phyloP scores from a whole-genome alignment of 345 rosid species.

The Populus alba region DNA sequence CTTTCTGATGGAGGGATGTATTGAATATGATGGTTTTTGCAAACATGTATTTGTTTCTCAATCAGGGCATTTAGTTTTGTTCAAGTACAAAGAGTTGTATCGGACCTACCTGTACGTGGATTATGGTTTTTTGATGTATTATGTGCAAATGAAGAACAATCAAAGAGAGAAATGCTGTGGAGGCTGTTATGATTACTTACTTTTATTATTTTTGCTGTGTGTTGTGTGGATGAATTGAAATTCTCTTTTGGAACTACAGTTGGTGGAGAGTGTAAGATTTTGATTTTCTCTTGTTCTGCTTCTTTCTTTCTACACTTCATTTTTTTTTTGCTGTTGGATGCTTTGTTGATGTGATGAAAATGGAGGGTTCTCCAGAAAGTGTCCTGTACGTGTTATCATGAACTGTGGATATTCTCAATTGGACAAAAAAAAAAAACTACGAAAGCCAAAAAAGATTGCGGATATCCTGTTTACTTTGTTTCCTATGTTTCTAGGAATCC shows the following conservation, averaged over 20 bases:
- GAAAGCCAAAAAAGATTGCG: background rate
- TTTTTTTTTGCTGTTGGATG: background rate
- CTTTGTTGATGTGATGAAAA: background rate
- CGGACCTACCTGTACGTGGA: background rate
- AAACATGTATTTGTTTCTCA: background rate
- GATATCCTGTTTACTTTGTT: constrained; percentile 10
- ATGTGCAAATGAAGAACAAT: background rate
- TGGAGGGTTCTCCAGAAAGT: background rate
- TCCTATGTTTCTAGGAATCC: constrained; percentile 41
- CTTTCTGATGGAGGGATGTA: background rate
- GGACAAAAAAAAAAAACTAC: background rate
- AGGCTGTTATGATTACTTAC: background rate
- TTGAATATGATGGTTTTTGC: background rate
- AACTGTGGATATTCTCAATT: background rate
- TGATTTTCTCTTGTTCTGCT: background rate
- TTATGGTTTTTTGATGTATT: background rate
- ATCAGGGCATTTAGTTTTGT: background rate
- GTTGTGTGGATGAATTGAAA: background rate
- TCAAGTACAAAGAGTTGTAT: background rate
- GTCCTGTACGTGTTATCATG: background rate
- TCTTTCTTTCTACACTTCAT: background rate
- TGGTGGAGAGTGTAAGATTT: background rate
- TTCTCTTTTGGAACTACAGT: background rate
- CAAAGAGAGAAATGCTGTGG: background rate
- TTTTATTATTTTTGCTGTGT: background rate